These are phyloP conservation scores for Vaccinium macrocarpon DNA, from an alignment of 148 eudicot genomes.

Conservation along the genomic window DNA sequence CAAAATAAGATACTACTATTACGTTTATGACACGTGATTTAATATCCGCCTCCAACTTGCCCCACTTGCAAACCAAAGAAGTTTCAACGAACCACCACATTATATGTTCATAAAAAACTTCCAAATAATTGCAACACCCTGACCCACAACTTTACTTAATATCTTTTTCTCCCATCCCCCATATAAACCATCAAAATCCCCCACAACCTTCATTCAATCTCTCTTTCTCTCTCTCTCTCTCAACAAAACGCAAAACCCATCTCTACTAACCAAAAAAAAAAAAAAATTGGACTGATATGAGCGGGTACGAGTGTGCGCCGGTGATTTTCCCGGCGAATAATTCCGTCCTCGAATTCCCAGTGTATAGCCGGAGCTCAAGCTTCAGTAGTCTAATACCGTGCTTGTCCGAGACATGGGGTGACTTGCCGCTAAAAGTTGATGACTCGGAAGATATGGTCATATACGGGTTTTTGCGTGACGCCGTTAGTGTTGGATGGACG, in stretches of 20 bases:
- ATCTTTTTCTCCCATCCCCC: slow-evolving; percentile 1
- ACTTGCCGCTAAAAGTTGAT: slow-evolving; percentile 41
- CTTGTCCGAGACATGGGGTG: slow-evolving; percentile 47
- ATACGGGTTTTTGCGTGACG: slow-evolving; percentile 36
- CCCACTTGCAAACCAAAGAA: slow-evolving; percentile 7
- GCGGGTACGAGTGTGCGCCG: not conserved
- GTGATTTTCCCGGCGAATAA: slow-evolving; percentile 14
- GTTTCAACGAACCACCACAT: slow-evolving; percentile 5
- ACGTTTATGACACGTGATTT: not conserved
- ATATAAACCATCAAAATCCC: not conserved
- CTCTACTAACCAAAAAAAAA: not conserved
- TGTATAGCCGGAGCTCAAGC: slow-evolving; percentile 35
- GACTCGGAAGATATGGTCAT: slow-evolving; percentile 53
- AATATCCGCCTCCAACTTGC: not conserved
- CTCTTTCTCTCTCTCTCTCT: not conserved
- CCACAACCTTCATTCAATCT: not conserved
- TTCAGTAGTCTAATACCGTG: slow-evolving; percentile 31
- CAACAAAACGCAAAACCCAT: not conserved
- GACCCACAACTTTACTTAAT: slow-evolving; percentile 2
- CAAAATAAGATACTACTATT: too few species aligned
- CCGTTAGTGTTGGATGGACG: slow-evolving; percentile 44
- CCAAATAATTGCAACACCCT: not conserved
- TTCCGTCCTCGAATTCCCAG: slow-evolving; percentile 11
- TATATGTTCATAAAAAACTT: not conserved
- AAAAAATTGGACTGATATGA: not conserved